phyloP scores from a whole-genome alignment of 495 filamentous ascomycete species.

The Platismatia glauca region DNA sequence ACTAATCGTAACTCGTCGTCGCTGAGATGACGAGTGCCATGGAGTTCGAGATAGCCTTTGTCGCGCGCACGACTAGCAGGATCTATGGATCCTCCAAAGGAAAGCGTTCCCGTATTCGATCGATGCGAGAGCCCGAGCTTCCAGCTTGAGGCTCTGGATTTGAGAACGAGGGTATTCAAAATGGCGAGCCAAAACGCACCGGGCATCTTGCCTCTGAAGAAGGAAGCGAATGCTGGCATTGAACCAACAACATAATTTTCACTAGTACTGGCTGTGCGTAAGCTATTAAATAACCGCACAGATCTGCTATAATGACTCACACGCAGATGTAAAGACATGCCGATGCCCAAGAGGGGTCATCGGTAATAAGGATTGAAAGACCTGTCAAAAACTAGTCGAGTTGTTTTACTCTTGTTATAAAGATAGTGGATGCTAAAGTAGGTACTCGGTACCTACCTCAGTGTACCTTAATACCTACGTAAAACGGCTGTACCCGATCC shows the following conservation, averaged over 20 bases:
- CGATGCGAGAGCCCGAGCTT: neutral
- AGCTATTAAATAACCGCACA: neutral
- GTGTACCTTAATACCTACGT: no score
- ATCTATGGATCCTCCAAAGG: neutral
- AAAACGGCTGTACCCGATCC: no score
- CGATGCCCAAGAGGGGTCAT: neutral
- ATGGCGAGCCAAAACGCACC: neutral
- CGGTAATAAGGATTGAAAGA: neutral
- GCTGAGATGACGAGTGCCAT: neutral
- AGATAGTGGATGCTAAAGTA: no score
- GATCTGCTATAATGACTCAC: neutral
- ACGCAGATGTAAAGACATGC: slow-evolving; percentile 5
- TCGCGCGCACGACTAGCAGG: neutral
- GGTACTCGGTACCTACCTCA: no score
- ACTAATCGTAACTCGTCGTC: neutral
- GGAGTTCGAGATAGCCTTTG: neutral
- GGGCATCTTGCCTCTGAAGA: neutral
- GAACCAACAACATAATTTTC: slow-evolving; percentile 13
- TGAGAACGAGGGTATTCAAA: neutral
- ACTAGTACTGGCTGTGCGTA: neutral
- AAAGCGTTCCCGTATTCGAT: neutral
- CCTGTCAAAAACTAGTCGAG: no score
- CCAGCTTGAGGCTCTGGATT: neutral
- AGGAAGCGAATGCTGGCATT: slow-evolving; percentile 15
- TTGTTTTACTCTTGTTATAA: no score